Evolutionary conservation across 768 basidiomycete species (phyloP), one percentile per base, ranked within the genome.

Genomic region (Lactarius indigo): DNA sequence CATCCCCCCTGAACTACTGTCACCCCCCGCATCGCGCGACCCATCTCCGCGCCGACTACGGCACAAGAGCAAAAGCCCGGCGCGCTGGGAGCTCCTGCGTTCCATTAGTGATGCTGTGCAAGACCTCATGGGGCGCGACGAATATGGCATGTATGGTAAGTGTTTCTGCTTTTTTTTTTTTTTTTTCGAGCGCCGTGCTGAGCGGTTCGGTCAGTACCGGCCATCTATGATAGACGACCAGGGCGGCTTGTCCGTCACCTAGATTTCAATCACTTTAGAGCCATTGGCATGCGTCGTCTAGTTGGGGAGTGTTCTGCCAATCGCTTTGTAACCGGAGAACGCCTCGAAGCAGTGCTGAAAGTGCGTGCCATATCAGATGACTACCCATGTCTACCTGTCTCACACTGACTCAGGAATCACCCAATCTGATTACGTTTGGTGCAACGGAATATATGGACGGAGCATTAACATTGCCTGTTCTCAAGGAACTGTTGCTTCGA

Each of bases 361-460:
- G 92, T 91, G 67, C 30, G 82, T 73, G 13, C 23, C 33, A 59
- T 28, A 37, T 31, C 7, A 31, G 23, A 7, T 52, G 26, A 10
- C 23, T 55, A 63, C 30, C 57, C 69, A 37, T 20, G 37, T 60
- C 41, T 52, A 31, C n/a, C 44, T 47, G 41, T 26, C 65, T 61
- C 23, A 57, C 56, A 20, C 62, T 42, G 26, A n/a, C n/a, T 6
- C 57, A 96, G 93, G 94, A 96, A 83, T 87, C 89, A 78, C 92
- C 94, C 0, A 94, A 94, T 70, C 79, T 98, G 13, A 81, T 81
- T 20, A 83, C 87, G 10, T 94, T 99, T 69, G 96, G 96, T n/a
- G 95, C 94, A 6, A 98, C 96, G 2, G 96, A 99, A 76, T 99
- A 98, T 75, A 98, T 99, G 92, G 96, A 99, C 71, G 89, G 92